Evolutionary conservation across 1,139 yeast genomes (phyloP), one percentile per base, ranked within the genome.

Genomic region (Pichia sp.): DNA sequence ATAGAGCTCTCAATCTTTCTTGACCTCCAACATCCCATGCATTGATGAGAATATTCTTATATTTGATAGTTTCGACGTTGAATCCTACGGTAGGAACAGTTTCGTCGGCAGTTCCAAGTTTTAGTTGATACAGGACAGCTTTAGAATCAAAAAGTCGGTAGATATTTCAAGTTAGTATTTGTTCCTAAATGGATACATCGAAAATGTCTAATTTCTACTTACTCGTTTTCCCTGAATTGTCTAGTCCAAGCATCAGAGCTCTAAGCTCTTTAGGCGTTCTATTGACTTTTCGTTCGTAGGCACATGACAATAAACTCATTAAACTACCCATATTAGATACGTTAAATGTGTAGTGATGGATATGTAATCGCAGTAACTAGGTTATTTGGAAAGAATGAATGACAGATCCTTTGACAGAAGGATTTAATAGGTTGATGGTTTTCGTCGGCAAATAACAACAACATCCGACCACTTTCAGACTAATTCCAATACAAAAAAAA

Each of bases 1-100:
- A 88, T 44, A 88, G 71, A 0, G 95, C 95, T 58, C 95, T 75
- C 54, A 86, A 78, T 63, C 95, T 73, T 58, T 86, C 95, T 67
- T 87, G 96, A 62, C 95, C 97, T 67, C 96, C 97, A 48, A 94
- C 94, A 64, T 88, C 97, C 97, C 97, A 90, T 55, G 92, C 94
- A 51, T 92, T 92, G 71, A 88, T 87, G 49, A 85, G 80, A 50
- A 88, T 81, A 63, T 86, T 86, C 64, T 84, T 85, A 64, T 84
- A 90, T 50, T 85, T 81, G 55, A 90, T 88, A 7, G 95, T 86
- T 65, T 90, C 97, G 47, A 88, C 95, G 64, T 88, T 88, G 68
- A 86, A 90, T 2, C 96, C 97, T 29, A 88, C 96, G 0, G 96
- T 90, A 29, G 96, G 97, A 5, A 86, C 95, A 1, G 95, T 85